These are phyloP conservation scores for Neofusicoccum laricinum DNA, from an alignment of 2,329 filamentous ascomycete genomes.

Conservation along the genomic window DNA sequence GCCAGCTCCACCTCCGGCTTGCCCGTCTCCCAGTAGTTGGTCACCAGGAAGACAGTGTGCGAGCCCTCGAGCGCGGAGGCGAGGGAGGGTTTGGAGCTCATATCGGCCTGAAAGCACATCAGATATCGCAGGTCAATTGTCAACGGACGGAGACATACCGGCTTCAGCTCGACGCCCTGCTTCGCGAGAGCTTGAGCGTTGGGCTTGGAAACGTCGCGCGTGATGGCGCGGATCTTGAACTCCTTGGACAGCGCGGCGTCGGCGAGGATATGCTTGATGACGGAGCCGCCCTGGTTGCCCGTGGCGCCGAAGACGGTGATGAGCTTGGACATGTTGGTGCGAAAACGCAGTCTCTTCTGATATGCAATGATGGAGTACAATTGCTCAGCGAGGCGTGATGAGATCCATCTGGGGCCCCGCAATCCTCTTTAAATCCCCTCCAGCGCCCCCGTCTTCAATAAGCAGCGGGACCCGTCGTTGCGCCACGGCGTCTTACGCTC, in stretches of 20 bases:
- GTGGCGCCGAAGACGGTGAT: constrained; percentile 60
- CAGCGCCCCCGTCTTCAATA: too few species aligned
- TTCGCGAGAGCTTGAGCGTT: constrained; percentile 44
- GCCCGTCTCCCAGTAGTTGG: constrained; percentile 19
- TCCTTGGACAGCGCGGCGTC: background rate
- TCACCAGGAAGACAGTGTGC: constrained; percentile 29
- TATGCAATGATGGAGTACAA: too few species aligned
- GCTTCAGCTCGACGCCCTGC: constrained; percentile 52
- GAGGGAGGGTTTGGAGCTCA: constrained; percentile 24
- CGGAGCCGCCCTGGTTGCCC: constrained; percentile 57
- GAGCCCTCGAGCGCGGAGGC: constrained; percentile 24
- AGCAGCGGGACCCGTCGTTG: too few species aligned
- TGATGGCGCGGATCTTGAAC: constrained; percentile 53
- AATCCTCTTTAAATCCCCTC: too few species aligned
- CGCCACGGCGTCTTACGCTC: too few species aligned
- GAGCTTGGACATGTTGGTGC: constrained; percentile 34
- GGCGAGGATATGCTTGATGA: constrained; percentile 40
- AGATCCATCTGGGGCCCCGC: too few species aligned
- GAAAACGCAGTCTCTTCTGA: too few species aligned
- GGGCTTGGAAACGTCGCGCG: constrained; percentile 48
- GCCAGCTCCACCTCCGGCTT: constrained; percentile 27
- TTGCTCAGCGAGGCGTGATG: too few species aligned
- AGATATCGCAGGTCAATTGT: too few species aligned
- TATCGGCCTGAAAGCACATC: constrained; percentile 45
- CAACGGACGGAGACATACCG: constrained; percentile 44